These are phyloP conservation scores for Debaryomycetaceae sp. DNA, from an alignment of 1,139 yeast genomes.

Conservation along the genomic window DNA sequence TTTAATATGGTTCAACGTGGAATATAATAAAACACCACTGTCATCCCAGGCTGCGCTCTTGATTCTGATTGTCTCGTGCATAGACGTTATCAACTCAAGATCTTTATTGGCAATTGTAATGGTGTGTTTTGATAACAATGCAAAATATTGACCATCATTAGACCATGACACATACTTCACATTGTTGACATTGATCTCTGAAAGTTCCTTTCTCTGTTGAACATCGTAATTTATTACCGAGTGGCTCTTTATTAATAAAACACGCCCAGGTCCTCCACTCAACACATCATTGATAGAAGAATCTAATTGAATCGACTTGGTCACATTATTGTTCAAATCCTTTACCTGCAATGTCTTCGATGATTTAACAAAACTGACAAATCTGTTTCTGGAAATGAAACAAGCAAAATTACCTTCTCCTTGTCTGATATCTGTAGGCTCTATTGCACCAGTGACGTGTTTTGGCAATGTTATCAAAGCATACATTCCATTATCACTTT, in stretches of 20 bases:
- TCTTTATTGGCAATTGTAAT: slow-evolving; percentile 82
- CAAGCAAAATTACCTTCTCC: slow-evolving; percentile 86
- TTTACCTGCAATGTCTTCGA: slow-evolving; percentile 71
- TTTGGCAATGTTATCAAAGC: slow-evolving; percentile 79
- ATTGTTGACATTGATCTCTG: slow-evolving; percentile 69
- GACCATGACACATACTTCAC: slow-evolving; percentile 93
- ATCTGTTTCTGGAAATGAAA: slow-evolving; percentile 91
- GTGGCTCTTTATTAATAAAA: slow-evolving; percentile 68
- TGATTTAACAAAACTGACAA: slow-evolving; percentile 71
- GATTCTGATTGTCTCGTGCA: slow-evolving; percentile 96
- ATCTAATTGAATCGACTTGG: slow-evolving; percentile 79
- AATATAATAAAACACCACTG: slow-evolving; percentile 82
- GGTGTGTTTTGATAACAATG: slow-evolving; percentile 88
- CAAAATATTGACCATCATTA: slow-evolving; percentile 80
- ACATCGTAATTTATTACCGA: slow-evolving; percentile 84
- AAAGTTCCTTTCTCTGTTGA: slow-evolving; percentile 80
- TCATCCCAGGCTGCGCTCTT: slow-evolving; percentile 99
- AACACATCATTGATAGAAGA: slow-evolving; percentile 69
- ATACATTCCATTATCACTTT: slow-evolving; percentile 59
- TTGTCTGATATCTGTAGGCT: slow-evolving; percentile 72
- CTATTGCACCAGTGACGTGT: slow-evolving; percentile 88
- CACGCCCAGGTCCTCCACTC: slow-evolving; percentile 78
- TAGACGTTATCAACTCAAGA: slow-evolving; percentile 73
- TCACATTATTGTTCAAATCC: slow-evolving; percentile 75
- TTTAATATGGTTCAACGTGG: slow-evolving; percentile 94